Percentiles rank a stretch among this genome's conserved stretches.
Conservation (phyloP, 1,139 yeast genomes). For the Kodamaea anthophila region DNA sequence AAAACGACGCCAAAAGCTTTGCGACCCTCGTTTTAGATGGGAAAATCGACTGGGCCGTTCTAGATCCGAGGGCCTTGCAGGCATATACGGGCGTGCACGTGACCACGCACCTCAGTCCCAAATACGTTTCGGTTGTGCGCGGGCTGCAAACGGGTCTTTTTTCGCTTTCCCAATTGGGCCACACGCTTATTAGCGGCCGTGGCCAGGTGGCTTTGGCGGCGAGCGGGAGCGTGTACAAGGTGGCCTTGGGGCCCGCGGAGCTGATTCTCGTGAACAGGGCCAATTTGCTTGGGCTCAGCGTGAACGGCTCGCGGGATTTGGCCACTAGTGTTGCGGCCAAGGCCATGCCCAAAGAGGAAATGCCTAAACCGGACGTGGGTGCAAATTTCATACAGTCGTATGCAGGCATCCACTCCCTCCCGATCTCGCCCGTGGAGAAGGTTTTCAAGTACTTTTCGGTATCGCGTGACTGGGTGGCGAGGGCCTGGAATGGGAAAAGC, state of each 20-base stretch:
- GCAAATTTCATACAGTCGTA: too few species aligned
- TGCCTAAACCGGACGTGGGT: too few species aligned
- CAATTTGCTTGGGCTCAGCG: constrained; percentile 46
- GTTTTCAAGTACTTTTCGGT: constrained; percentile 7
- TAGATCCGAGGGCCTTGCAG: constrained; percentile 41
- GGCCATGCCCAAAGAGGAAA: constrained; percentile 4
- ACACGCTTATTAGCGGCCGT: constrained; percentile 48
- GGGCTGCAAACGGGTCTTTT: constrained; percentile 32
- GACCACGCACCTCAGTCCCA: too few species aligned
- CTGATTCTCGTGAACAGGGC: constrained; percentile 42
- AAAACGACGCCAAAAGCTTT: constrained; percentile 29
- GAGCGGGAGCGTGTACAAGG: constrained; percentile 47
- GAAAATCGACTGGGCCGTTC: constrained; percentile 54
- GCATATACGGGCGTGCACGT: constrained; percentile 46
- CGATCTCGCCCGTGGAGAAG: constrained; percentile 7
- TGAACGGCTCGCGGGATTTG: constrained; percentile 45
- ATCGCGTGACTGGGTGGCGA: constrained; percentile 5
- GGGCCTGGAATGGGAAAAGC: too few species aligned
- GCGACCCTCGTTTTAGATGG: constrained; percentile 49
- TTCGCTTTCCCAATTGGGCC: constrained; percentile 32
- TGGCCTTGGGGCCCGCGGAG: constrained; percentile 41
- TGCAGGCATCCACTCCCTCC: constrained; percentile 7
- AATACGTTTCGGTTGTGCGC: too few species aligned
- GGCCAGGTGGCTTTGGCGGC: constrained; percentile 57
- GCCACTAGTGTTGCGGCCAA: constrained; percentile 25